Conservation (phyloP, 108 stramenopile genomes). For the Mediolabrus comicus region DNA sequence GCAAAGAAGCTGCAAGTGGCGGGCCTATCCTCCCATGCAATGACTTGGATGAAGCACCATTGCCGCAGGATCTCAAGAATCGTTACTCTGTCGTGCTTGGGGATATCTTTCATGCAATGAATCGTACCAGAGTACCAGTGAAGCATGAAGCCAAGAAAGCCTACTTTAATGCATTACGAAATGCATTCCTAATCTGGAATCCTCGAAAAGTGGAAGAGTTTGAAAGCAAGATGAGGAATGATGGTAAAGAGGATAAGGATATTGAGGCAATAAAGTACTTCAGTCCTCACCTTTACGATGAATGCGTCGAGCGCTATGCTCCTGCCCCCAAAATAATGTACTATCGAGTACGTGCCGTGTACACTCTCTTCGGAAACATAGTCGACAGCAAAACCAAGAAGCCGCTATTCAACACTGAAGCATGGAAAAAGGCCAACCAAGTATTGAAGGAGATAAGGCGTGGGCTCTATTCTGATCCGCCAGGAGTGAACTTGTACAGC, state of each 20-base stretch:
- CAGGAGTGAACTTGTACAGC: slow-evolving; percentile 19
- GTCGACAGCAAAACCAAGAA: slow-evolving; percentile 23
- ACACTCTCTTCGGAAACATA: slow-evolving; percentile 13
- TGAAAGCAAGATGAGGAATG: background rate
- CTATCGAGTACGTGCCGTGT: slow-evolving; percentile 32
- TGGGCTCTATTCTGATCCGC: slow-evolving; percentile 37
- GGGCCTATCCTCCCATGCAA: slow-evolving; percentile 4
- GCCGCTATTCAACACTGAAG: slow-evolving; percentile 26
- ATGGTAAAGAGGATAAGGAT: background rate
- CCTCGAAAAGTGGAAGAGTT: background rate
- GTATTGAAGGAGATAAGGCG: slow-evolving; percentile 27
- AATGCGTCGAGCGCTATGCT: background rate
- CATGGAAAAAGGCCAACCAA: slow-evolving; percentile 43
- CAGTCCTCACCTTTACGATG: background rate
- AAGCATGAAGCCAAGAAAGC: slow-evolving; percentile 6
- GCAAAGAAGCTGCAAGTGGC: background rate
- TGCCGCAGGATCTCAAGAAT: slow-evolving; percentile 1
- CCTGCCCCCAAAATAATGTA: background rate
- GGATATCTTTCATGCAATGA: slow-evolving; percentile 29
- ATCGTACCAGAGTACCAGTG: background rate
- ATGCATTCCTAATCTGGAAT: background rate
- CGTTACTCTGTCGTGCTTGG: slow-evolving; percentile 9
- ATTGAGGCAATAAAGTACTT: background rate
- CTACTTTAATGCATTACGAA: background rate
- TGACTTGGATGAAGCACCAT: slow-evolving; percentile 9